Base-by-base conservation (phyloP, 306 rosid genomes). In the Corylus heterophylla region DNA sequence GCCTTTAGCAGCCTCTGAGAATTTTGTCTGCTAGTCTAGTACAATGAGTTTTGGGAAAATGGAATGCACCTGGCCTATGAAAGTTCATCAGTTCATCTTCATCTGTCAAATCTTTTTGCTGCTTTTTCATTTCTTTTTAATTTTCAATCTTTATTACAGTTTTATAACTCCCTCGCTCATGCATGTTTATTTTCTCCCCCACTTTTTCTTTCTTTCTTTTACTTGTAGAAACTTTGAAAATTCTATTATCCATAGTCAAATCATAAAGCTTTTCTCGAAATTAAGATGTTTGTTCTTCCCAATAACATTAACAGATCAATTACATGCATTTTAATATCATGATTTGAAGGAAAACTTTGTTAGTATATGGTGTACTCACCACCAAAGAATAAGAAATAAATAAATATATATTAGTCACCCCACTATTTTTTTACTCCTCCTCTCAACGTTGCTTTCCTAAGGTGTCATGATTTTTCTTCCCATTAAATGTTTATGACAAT, bases 1-100 rank as follows among this genome's bases (percentile, higher is more conserved):
- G 11, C 48, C n/a, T 7, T 66, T 76, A 87, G 78, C 66, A 70
- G 82, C 79, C 82, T 64, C 84, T 80, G 81, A 81, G 81, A 78
- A 5, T 83, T 86, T 85, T 85, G 88, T 80, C 61, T 76, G 81
- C 76, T 66, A 52, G 80, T 76, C 44, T 39, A 37, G 66, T 25
- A 31, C 35, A 52, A 27, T 12, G 13, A 51, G 47, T 52, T 25
- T 71, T 50, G 37, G 75, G 75, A 25, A 54, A 72, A 73, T 10
- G 76, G 56, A 59, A 27, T 79, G 71, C 61, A 64, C 17, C 27
- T 35, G 45, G 47, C 5, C 42, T 56, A 7, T 75, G 47, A 63
- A 17, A 61, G 35, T 50, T 17, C 63, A 64, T 35, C 44, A 16
- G 49, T 22, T 59, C 52, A 37, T 75, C 56, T 54, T 10, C 11